Base-by-base conservation (phyloP, 2,329 filamentous ascomycete species). In the Amylocarpus encephaloides region DNA sequence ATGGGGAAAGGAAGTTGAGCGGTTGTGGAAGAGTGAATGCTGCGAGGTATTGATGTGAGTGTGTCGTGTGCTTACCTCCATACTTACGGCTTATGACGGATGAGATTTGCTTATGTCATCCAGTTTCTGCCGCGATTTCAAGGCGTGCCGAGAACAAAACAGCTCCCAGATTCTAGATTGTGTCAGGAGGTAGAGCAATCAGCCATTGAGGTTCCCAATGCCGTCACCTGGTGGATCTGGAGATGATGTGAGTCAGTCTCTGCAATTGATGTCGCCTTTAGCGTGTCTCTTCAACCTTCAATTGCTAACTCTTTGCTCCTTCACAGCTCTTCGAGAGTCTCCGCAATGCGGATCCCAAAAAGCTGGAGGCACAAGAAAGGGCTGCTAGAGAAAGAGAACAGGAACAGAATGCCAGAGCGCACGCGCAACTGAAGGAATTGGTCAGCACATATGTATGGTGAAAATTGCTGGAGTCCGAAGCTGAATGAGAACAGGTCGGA, bases 371-470 rank as follows among this genome's bases (percentile, higher is more conserved):
- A 63, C 74, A 79, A 56, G 74, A 83, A 59, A 74, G 78, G 60
- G 77, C 79, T 50, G 68, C 83, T 62, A 78, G 80, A 64, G 77
- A 64, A 32, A 53, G 59, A 51, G 52, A 64, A 43, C 55, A 52
- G 18, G 58, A 55, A 15, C 57, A 60, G 34, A 56, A 55, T 55
- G 59, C 41, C 32, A 61, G 80, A 65, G 77, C 81, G 16, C 82
- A 87, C 64, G 68, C 76, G 59, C 74, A 83, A 49, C 73, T 86
- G 49, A 75, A 73, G 34, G 81, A 87, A 66, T 68, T 89, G 70
- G 84, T 87, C 16, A 3, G 46, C 5, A 39, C 19, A 15, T n/a
- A n/a, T 2, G 71, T 52, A 73, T 48, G 29, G 15, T 19, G 39
- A 5, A 18, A 15, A 4, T 40, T 22, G 16, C 22, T 18, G 11